Base-by-base conservation (phyloP, 2,329 filamentous ascomycete species). In the Fusarium newnesense region DNA sequence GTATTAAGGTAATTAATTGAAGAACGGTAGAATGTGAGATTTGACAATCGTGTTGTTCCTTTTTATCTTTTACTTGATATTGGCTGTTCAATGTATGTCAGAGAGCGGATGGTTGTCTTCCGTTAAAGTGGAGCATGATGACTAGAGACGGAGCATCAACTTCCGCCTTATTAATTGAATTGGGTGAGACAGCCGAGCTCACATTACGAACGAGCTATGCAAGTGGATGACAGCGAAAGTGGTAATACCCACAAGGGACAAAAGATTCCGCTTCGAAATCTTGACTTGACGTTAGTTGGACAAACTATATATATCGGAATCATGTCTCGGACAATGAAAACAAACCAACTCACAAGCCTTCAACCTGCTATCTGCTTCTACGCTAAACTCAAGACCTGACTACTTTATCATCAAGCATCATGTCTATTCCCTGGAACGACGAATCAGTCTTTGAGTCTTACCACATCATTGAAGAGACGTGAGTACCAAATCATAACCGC, bases 371-470 rank as follows among this genome's bases (percentile, higher is more conserved):
- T 16, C 21, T 13, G 5, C 30, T 50, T 36, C 34, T 36, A 18
- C 34, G 5, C 18, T 32, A 5, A 21, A 26, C 32, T 21, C 34
- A 30, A 15, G 24, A 6, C 6, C n/a, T 32, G 30, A 32, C 30
- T 32, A 32, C 30, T 32, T 12, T 11, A 32, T 11, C 5, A 32
- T 15, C 11, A 8, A 5, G 13, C 46, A 61, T 10, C n/a, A 76
- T 76, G 74, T 40, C 40, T 11, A 56, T 53, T 15, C 73, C 66
- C 0, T 76, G 73, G 73, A 68, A 70, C 24, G 56, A 67, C 8
- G 73, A 75, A 3, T 69, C 73, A 21, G 49, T 75, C 12, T 76
- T 76, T 44, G 67, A 74, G n/a, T 64, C 74, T 1, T 76, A 72
- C 42, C 19, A 37, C 9, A 49, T 76, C 4, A 64, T 72, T 3